Base-by-base conservation (phyloP, 768 basidiomycete genomes). In the Serendipita sp. region DNA sequence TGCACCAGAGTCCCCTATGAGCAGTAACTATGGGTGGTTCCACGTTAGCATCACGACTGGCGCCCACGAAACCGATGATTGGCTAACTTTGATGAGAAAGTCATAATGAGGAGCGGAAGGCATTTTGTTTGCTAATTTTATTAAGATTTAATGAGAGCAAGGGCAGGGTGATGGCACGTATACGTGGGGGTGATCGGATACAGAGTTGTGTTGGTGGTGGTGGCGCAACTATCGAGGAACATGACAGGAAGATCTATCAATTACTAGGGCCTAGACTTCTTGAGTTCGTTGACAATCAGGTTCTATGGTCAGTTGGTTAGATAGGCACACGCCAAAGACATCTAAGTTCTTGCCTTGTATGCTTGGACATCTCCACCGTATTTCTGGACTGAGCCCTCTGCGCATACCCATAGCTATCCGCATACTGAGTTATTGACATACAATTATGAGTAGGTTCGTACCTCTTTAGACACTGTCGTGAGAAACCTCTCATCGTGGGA, bases 401-500 rank as follows among this genome's bases (percentile, higher is more conserved):
- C 86, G 70, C 94, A 97, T 8, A 96, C 92, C 91, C 92, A 97
- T 24, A 97, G 80, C 89, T 93, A 71, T 7, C 63, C 2, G 46
- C 68, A 45, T 8, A 46, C 56, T 66, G 65, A 66, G 68, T 65
- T 45, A 65, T n/a, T 4, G 28, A n/a, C 16, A n/a, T 5, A 8
- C 62, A 45, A 66, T 66, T 3, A 66, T 48, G 28, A 47, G 47
- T 38, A 15, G 28, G 53, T 5, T 68, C 80, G 32, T 68, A 89
- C 90, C 79, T 92, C 86, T 72, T 83, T 84, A 3, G 90, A 87
- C 18, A 93, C 92, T 15, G 83, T 86, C 15, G 91, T 94, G 70
- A 94, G 95, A 73, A 95, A 97, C 62, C 91, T 78, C 72, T 95
- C 92, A 79, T 97, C 94, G 81, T 96, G 94, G 67, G 89, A 92